A percentile compares a stretch with the other conserved stretches of the same genome.
These are phyloP conservation scores for Rauvolfia tetraphylla DNA, from an alignment of 257 asterid genomes.

Conservation along the genomic window DNA sequence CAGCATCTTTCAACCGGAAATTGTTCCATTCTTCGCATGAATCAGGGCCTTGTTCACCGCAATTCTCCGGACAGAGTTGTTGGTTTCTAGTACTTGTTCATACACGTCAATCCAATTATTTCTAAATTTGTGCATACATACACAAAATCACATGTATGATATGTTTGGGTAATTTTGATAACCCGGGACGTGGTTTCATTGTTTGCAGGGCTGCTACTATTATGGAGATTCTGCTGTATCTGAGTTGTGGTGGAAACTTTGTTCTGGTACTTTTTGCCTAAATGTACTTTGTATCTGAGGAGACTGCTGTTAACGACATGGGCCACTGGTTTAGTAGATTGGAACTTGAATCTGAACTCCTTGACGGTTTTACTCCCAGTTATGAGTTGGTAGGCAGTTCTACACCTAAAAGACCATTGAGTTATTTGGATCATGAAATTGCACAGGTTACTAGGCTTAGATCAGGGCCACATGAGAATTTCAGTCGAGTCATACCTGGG, in stretches of 20 bases:
- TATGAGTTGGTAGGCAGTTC: slow-evolving; percentile 25
- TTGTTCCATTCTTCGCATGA: not conserved
- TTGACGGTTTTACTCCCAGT: slow-evolving; percentile 45
- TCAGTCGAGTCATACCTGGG: slow-evolving; percentile 42
- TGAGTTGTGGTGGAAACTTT: not conserved
- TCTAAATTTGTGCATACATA: not conserved
- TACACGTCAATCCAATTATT: not conserved
- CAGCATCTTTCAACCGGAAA: not conserved
- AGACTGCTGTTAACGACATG: slow-evolving; percentile 35
- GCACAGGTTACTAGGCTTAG: slow-evolving; percentile 71
- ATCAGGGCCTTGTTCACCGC: not conserved
- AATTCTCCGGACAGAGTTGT: not conserved
- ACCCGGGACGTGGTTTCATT: not conserved
- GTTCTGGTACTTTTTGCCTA: slow-evolving; percentile 1
- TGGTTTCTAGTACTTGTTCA: not conserved
- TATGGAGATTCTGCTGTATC: slow-evolving; percentile 1
- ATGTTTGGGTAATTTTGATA: not conserved
- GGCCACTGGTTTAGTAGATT: slow-evolving; percentile 69
- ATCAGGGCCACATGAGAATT: slow-evolving; percentile 54
- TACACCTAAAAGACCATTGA: slow-evolving; percentile 16
- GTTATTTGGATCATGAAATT: slow-evolving; percentile 48
- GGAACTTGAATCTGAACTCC: slow-evolving; percentile 44
- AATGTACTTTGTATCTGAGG: slow-evolving; percentile 35
- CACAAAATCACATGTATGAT: not conserved
- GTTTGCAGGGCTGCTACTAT: slow-evolving; percentile 15